Conservation (phyloP, 2,329 filamentous ascomycete genomes). For the Phialocephala sp. region DNA sequence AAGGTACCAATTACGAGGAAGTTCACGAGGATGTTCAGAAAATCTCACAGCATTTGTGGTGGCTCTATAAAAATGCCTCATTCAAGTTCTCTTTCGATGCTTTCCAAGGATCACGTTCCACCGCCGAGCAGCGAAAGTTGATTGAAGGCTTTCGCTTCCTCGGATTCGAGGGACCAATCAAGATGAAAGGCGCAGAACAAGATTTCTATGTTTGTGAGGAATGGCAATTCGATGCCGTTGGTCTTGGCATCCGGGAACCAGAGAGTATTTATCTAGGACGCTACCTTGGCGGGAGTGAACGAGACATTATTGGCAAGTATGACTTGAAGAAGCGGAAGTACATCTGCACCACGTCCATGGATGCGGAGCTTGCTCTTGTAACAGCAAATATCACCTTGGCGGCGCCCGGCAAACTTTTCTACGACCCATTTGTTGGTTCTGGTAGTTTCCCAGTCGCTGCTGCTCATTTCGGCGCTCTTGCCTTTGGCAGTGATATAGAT, state of each 20-base stretch:
- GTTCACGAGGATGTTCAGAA: conserved; percentile 70
- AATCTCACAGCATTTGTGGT: conserved; percentile 69
- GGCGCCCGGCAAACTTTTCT: conserved; percentile 82
- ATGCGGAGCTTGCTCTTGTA: conserved; percentile 87
- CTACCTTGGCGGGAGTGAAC: conserved; percentile 67
- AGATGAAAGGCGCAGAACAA: conserved; percentile 74
- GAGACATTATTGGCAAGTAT: conserved; percentile 73
- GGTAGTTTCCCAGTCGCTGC: conserved; percentile 91
- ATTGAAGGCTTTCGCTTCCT: conserved; percentile 86
- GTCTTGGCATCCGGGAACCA: conserved; percentile 57
- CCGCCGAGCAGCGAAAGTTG: conserved; percentile 68
- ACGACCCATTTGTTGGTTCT: conserved; percentile 95
- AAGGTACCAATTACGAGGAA: conserved; percentile 67
- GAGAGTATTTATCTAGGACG: conserved; percentile 74
- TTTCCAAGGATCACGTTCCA: conserved; percentile 76
- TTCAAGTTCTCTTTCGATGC: conserved; percentile 87
- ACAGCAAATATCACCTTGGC: conserved; percentile 91
- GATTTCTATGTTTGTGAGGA: conserved; percentile 85
- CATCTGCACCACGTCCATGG: conserved; percentile 97
- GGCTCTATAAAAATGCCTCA: conserved; percentile 63
- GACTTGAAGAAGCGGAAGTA: conserved; percentile 93
- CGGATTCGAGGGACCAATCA: conserved; percentile 77
- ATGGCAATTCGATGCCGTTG: conserved; percentile 64
- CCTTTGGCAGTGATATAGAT: conserved; percentile 92
- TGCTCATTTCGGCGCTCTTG: conserved; percentile 84